phyloP scores from a whole-genome alignment of 768 basidiomycete genomes.

The Holtermanniella nyarrowii region DNA sequence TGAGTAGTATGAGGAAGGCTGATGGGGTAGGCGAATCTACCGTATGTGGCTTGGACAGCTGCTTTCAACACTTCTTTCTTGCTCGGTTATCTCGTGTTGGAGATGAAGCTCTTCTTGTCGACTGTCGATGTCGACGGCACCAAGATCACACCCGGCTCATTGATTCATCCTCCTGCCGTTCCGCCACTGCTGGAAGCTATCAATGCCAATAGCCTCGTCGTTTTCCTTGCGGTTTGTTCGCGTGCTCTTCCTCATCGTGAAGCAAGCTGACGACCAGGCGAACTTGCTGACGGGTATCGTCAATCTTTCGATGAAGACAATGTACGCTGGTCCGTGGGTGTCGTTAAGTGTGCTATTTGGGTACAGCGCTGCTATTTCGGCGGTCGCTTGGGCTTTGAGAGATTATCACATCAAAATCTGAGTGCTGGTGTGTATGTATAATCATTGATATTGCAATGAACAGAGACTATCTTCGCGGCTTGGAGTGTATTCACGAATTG shows the following conservation, averaged over 20 bases:
- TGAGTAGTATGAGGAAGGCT: conserved; percentile 6
- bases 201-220: conserved; percentile 64
- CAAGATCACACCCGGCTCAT: conserved; percentile 39
- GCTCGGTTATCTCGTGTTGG: conserved; percentile 65
- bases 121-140: conserved; percentile 2
- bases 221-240: conserved; percentile 69
- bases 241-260: background rate
- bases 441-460: background rate
- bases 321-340: conserved; percentile 54
- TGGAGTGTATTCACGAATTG: too few species aligned
- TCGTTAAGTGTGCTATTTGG: conserved; percentile 55
- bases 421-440: background rate
- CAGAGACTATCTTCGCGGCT: too few species aligned
- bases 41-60: conserved; percentile 79
- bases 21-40: conserved; percentile 60
- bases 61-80: conserved; percentile 83
- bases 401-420: background rate
- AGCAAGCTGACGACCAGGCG: conserved; percentile 48
- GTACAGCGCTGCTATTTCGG: conserved; percentile 56
- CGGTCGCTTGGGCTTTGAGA: conserved; percentile 52
- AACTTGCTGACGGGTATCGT: conserved; percentile 77
- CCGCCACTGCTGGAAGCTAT: conserved; percentile 60
- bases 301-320: conserved; percentile 68
- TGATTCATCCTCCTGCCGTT: conserved; percentile 2
- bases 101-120: conserved; percentile 57